Evolutionary conservation across 148 eudicot genomes (phyloP).

Genomic region (Nepenthes mirabilis): DNA sequence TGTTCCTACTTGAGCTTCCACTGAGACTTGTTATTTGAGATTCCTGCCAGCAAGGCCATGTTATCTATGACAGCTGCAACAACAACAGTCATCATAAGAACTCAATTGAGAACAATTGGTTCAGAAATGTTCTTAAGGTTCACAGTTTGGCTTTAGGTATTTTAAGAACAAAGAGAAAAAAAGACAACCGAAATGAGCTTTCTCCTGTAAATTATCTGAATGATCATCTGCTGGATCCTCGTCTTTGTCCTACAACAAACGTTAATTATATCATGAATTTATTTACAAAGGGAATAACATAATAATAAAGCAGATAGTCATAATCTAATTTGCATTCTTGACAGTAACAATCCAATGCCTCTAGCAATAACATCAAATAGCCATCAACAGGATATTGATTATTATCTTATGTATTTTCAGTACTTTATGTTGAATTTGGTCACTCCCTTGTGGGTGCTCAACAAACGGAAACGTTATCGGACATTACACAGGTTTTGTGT

Average conservation of each 20-base stretch:
- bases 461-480: no score
- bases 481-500: no score
- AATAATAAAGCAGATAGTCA: no score
- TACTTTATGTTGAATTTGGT: no score
- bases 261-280: not conserved
- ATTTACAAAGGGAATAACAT: no score
- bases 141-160: conserved; percentile 3
- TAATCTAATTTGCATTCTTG: no score
- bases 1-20: conserved; percentile 87
- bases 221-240: conserved; percentile 30
- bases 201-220: conserved; percentile 50
- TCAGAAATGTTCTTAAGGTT: conserved; percentile 1
- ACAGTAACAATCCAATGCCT: no score
- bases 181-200: conserved; percentile 28
- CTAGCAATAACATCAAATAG: no score
- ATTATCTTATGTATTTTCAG: no score
- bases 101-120: not conserved
- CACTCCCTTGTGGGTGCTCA: no score
- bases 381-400: no score
- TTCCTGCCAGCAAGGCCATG: conserved; percentile 25
- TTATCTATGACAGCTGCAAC: conserved; percentile 18
- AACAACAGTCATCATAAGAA: not conserved
- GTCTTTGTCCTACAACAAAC: conserved; percentile 42
- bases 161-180: not conserved
- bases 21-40: conserved; percentile 39